Evolutionary conservation across 768 basidiomycete species (phyloP), one percentile per base, ranked within the genome.

Genomic region (Hericium coralloides): DNA sequence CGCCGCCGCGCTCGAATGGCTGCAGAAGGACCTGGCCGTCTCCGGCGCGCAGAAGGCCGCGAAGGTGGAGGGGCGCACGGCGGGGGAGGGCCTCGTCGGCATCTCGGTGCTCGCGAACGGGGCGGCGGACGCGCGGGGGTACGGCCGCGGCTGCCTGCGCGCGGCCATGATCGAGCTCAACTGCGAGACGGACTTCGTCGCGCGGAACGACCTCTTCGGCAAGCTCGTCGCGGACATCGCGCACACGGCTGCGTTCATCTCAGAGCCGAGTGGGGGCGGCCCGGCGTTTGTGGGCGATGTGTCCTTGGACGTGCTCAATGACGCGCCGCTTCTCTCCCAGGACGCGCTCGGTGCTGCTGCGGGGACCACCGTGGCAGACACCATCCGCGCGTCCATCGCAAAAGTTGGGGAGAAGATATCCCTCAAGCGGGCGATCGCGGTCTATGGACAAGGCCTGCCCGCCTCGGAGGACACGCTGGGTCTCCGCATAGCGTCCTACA

Each of bases 171-270:
- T 98, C 56, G 95, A 98, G 70, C 75, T 97, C 59, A 92, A 91
- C 63, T 98, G 95, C 74, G 95, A 98, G 74, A 97, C 95, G 53
- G 95, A 98, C 73, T 98, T 97, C 67, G 95, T 98, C 26, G 91
- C 85, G 22, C 74, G 90, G 61, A 95, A 92, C 64, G 81, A 86
- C 57, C 74, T 92, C 12, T 98, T 98, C 65, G 77, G 82, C 15
- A 76, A 77, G 55, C 79, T 95, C 39, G 87, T 89, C 12, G 76
- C 78, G 41, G 84, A 91, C 63, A 85, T 97, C 62, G 87, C 92
- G 15, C 85, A 89, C 63, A 92, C 90, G 1, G 83, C 86, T 37
- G 92, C 92, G 6, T 89, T 84, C 65, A 74, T 90, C 45, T 70
- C 81, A 0, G 81, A 83, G 55, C 79, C 58, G 41, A 56, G 52